Percentiles rank a stretch among this genome's conserved stretches.
Conservation (phyloP, 2,329 filamentous ascomycete species). For the Didymellaceae sp. region DNA sequence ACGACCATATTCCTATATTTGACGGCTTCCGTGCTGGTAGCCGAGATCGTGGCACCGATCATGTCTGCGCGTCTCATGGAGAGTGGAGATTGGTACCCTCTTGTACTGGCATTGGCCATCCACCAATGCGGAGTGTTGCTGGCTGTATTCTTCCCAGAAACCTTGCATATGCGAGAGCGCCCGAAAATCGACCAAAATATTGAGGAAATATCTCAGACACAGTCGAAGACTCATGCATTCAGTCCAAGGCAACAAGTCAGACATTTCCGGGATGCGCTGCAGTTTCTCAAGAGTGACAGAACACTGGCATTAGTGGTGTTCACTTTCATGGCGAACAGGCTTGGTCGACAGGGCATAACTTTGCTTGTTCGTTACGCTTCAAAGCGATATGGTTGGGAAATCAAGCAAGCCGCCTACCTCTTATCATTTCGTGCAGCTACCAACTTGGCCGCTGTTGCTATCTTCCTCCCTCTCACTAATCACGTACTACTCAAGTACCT, state of each 20-base stretch:
- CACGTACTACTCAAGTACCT: constrained; percentile 47
- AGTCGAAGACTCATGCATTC: constrained; percentile 21
- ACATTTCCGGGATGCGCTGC: constrained; percentile 48
- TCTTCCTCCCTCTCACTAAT: constrained; percentile 53
- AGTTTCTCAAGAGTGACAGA: constrained; percentile 50
- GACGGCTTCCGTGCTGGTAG: constrained; percentile 40
- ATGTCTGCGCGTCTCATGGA: constrained; percentile 43
- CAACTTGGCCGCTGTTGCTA: constrained; percentile 56
- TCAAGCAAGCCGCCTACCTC: constrained; percentile 51
- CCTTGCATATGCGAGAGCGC: constrained; percentile 43
- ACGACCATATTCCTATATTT: constrained; percentile 38
- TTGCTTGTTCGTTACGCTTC: constrained; percentile 61
- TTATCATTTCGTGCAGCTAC: constrained; percentile 56
- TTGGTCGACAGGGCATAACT: constrained; percentile 56
- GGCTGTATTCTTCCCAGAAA: constrained; percentile 43
- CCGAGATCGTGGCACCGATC: constrained; percentile 45
- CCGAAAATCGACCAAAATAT: constrained; percentile 32
- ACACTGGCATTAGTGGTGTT: constrained; percentile 52
- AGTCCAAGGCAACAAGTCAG: constrained; percentile 38
- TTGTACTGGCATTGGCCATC: constrained; percentile 39
- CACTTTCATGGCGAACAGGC: constrained; percentile 56
- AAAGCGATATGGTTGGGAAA: constrained; percentile 57
- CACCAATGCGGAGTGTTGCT: constrained; percentile 36
- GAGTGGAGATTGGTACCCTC: constrained; percentile 41
- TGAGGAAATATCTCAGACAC: constrained; percentile 17